phyloP scores from a whole-genome alignment of 352 stramenopile species.

The Phytophthora kernoviae region DNA sequence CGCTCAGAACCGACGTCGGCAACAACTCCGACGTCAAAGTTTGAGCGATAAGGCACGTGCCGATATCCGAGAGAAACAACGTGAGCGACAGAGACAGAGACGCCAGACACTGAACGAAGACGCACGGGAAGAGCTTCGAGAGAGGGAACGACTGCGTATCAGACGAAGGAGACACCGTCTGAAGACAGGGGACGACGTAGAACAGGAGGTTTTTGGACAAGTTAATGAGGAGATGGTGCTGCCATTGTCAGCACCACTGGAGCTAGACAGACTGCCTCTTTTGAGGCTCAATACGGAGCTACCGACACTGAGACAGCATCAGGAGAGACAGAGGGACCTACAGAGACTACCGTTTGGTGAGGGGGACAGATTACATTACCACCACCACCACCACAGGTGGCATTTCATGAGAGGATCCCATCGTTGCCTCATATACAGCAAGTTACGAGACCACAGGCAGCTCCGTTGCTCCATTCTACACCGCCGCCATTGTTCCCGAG shows the following conservation, averaged over 20 bases:
- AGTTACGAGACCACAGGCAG: conserved; percentile 49
- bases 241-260: conserved; percentile 1
- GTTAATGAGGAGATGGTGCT: not conserved
- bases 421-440: conserved; percentile 58
- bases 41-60: conserved; percentile 46
- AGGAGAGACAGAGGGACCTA: conserved; percentile 26
- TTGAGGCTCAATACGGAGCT: conserved; percentile 29
- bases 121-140: conserved; percentile 42
- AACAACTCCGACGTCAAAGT: conserved; percentile 52
- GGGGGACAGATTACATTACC: conserved; percentile 47
- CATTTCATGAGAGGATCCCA: conserved; percentile 38
- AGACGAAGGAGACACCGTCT: conserved; percentile 33
- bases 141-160: conserved; percentile 54
- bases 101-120: conserved; percentile 50
- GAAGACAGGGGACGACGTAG: conserved; percentile 13
- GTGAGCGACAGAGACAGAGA: conserved; percentile 43
- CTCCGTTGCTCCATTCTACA: conserved; percentile 44
- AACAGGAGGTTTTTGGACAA: not conserved
- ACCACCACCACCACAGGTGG: conserved; percentile 27
- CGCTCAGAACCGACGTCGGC: conserved; percentile 68
- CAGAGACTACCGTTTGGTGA: conserved; percentile 31
- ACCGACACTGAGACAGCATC: conserved; percentile 27
- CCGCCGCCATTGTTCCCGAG: conserved; percentile 37
- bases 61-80: conserved; percentile 49
- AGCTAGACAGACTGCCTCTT: conserved; percentile 17